These are phyloP conservation scores for Phytophthora agathidicida DNA, from an alignment of 352 stramenopile species.

Conservation along the genomic window DNA sequence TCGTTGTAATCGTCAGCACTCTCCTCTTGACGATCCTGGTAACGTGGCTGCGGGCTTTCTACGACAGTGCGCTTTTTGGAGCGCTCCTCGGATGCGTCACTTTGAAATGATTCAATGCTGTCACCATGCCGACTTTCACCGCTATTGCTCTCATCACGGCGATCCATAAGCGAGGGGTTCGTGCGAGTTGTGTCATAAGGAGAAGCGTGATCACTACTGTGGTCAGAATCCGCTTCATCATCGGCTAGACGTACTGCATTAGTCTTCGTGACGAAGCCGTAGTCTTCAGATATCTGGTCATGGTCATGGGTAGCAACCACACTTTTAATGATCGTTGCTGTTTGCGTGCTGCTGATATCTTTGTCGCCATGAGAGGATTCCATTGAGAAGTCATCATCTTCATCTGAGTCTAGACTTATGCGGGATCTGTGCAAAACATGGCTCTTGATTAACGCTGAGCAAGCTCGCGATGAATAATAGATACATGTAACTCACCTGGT, in stretches of 20 bases:
- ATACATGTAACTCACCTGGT: constrained; percentile 6
- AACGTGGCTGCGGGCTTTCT: not conserved
- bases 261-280: not conserved
- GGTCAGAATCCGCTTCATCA: constrained; percentile 4
- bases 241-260: not conserved
- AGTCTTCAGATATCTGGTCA: not conserved
- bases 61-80: not conserved
- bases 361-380: constrained; percentile 27
- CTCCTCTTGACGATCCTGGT: constrained; percentile 6
- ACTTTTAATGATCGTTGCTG: too few relatives aligned
- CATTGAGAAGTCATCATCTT: constrained; percentile 54
- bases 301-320: too few relatives aligned
- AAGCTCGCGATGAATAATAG: not conserved
- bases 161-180: too few relatives aligned
- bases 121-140: constrained; percentile 5
- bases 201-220: constrained; percentile 2
- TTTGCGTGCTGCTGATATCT: not conserved
- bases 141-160: constrained; percentile 4
- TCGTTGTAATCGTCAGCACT: constrained; percentile 20
- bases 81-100: not conserved
- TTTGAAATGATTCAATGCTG: constrained; percentile 26
- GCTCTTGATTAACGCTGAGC: not conserved
- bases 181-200: not conserved
- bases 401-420: constrained; percentile 60
- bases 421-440: constrained; percentile 11